These are phyloP conservation scores for Entomortierella parvispora DNA, from an alignment of 192 early-diverging fungal species.

Conservation along the genomic window DNA sequence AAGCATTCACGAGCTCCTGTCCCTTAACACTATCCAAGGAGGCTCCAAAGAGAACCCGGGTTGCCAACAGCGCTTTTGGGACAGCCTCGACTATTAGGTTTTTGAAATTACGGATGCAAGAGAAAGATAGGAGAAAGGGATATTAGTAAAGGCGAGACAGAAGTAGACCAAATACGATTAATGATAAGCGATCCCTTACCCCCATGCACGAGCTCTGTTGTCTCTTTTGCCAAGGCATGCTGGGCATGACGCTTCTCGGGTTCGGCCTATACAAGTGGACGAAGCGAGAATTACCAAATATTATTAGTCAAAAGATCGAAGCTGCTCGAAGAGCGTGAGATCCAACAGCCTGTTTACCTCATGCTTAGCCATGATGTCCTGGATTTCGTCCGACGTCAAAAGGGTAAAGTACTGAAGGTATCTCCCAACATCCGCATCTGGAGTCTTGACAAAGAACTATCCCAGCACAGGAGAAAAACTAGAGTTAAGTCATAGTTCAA, in stretches of 20 bases:
- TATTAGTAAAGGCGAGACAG: background rate
- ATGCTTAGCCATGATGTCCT: constrained; percentile 70
- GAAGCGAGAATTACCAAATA: no score
- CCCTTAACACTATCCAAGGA: constrained; percentile 54
- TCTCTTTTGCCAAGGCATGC: constrained; percentile 79
- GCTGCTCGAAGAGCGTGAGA: background rate
- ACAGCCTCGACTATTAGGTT: constrained; percentile 61
- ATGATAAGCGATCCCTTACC: constrained; percentile 53
- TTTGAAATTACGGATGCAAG: background rate
- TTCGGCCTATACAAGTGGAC: constrained; percentile 42
- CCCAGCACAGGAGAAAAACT: background rate
- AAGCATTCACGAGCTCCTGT: constrained; percentile 75
- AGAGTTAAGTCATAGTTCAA: background rate
- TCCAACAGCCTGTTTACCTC: constrained; percentile 50
- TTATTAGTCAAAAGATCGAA: constrained; percentile 2
- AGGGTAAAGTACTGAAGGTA: constrained; percentile 89
- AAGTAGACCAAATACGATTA: background rate
- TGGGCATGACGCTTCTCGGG: constrained; percentile 84
- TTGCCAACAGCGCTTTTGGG: constrained; percentile 73
- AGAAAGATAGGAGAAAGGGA: constrained; percentile 3
- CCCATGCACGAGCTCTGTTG: constrained; percentile 92
- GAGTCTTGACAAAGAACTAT: constrained; percentile 87
- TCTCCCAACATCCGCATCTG: constrained; percentile 81
- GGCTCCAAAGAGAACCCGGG: constrained; percentile 79
- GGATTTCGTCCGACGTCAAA: constrained; percentile 69